Evolutionary conservation across 1,284 basidiomycete species (phyloP), one percentile per base, ranked within the genome.

Genomic region (Sanguinoderma infundibulare): DNA sequence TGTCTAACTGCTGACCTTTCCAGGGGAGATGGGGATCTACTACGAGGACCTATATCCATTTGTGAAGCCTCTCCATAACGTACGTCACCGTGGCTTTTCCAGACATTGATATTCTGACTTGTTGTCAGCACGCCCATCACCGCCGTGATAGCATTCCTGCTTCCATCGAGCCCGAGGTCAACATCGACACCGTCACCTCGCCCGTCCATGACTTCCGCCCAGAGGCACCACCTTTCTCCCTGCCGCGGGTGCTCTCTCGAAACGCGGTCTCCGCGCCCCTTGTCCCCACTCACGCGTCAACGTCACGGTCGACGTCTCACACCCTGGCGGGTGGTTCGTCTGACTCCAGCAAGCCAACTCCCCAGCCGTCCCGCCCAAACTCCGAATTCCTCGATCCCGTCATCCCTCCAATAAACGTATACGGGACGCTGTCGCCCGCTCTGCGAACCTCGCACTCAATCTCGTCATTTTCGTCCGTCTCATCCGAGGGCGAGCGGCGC

Each of bases 11-110:
- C 50, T 14, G 14, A 24, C 22, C 22, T 17, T 5, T 35, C 4
- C 54, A 78, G 78, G 83, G 1, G 86, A 87, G 71, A 72, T 78
- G 22, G 84, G 85, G 0, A 85, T 87, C 22, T 85, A 85, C 61
- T 86, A 84, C 61, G 81, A 86, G 61, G 86, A 87, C 66, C 73
- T 87, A 1, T 87, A 86, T 63, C 78, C 78, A 47, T 73, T 85
- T 2, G 79, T 88, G 22, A 69, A 68, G 38, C 76, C 78, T 1
- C 67, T 80, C 0, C 79, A 80, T 59, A 64, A 74, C 7, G 76
- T 76, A 53, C 39, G 71, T 40, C 34, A 3, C 44, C 12, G 8
- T 24, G 20, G 30, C n/a, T 17, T 28, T 6, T 30, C 15, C 14
- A 26, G 7, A 59, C 10, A 28, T 44, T 32, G 9, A 22, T 14